Percentiles rank a stretch among this genome's conserved stretches.
These are phyloP conservation scores for Metschnikowia peoriensis DNA, from an alignment of 805 yeast genomes.

Conservation along the genomic window DNA sequence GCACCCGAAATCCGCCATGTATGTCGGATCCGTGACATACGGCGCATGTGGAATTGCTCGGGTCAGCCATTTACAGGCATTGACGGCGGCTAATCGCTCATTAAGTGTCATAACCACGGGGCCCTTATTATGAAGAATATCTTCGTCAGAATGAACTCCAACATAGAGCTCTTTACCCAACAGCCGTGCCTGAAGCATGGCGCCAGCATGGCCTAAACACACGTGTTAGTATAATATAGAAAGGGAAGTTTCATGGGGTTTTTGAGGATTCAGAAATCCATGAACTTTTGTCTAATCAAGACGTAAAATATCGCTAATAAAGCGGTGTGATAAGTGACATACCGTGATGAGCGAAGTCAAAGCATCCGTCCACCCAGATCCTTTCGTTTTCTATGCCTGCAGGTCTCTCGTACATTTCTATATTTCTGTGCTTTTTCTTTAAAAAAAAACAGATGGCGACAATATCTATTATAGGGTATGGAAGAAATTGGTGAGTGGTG, in stretches of 20 bases:
- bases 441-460: too few species aligned
- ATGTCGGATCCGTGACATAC: conserved; percentile 83
- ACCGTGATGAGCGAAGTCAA: conserved; percentile 97
- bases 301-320: too few species aligned
- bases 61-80: conserved; percentile 88
- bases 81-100: conserved; percentile 82
- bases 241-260: too few species aligned
- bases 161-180: conserved; percentile 73
- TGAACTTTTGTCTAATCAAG: too few species aligned
- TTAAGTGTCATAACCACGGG: conserved; percentile 86
- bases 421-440: too few species aligned
- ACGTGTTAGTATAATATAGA: conserved; percentile 24
- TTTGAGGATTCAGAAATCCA: too few species aligned
- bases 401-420: conserved; percentile 38
- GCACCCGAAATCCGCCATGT: conserved; percentile 74
- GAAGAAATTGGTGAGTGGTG: too few species aligned
- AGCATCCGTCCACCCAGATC: conserved; percentile 97
- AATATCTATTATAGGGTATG: too few species aligned
- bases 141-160: conserved; percentile 93
- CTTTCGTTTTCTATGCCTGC: conserved; percentile 45
- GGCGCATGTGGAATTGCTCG: conserved; percentile 76
- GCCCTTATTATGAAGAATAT: conserved; percentile 79
- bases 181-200: conserved; percentile 88
- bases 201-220: conserved; percentile 76
- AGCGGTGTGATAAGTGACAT: conserved; percentile 20